phyloP scores from a whole-genome alignment of 163 green algal species.

The Coccomyxa subellipsoidea region DNA sequence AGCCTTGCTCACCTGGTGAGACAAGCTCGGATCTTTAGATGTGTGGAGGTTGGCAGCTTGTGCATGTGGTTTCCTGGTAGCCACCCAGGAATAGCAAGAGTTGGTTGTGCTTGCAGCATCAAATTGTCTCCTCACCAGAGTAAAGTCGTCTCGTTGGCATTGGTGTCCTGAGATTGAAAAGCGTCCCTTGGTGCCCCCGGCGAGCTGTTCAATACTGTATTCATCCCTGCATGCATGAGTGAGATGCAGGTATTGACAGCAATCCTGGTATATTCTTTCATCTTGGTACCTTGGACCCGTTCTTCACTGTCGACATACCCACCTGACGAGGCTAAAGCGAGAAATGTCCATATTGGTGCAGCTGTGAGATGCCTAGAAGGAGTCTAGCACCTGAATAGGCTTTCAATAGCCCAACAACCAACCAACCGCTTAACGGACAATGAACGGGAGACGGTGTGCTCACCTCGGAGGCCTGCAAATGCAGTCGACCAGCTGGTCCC shows the following conservation, averaged over 20 bases:
- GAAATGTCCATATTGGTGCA: no score
- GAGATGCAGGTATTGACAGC: not conserved
- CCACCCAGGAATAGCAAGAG: not conserved
- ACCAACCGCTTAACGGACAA: not conserved
- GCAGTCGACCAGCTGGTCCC: slow-evolving; percentile 71
- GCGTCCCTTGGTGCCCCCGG: slow-evolving; percentile 25
- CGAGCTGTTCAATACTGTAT: slow-evolving; percentile 41
- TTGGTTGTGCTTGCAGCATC: not conserved
- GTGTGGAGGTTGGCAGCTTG: not conserved
- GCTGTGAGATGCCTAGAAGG: no score
- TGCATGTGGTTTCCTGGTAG: not conserved
- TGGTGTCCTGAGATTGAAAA: slow-evolving; percentile 40
- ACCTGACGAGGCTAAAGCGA: no score
- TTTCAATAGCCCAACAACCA: no score
- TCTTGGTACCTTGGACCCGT: not conserved
- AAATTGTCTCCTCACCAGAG: slow-evolving; percentile 29
- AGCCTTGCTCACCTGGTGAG: slow-evolving; percentile 5
- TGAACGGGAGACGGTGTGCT: not conserved
- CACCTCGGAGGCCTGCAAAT: slow-evolving; percentile 76
- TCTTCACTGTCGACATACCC: not conserved
- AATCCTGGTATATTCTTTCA: not conserved
- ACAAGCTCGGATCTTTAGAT: not conserved
- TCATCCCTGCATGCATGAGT: slow-evolving; percentile 31
- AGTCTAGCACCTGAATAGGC: no score
- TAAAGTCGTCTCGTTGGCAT: slow-evolving; percentile 44